Conservation (phyloP, 805 yeast genomes). For the Crinitomyces ghanaensis region DNA sequence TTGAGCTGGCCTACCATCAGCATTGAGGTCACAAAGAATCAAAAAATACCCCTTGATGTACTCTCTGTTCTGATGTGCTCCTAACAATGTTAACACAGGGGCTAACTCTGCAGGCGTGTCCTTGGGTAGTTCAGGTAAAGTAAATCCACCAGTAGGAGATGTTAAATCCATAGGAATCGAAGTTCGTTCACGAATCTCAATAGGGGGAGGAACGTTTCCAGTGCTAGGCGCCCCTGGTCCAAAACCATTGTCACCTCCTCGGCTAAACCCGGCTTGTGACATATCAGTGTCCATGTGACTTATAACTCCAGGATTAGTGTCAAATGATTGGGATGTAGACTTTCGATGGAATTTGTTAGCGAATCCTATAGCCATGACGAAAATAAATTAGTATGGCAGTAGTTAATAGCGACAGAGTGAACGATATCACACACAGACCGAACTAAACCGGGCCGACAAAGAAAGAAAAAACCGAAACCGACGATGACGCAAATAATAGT, state of each 20-base stretch:
- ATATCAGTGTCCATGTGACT: too few relatives aligned
- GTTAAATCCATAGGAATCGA: not conserved
- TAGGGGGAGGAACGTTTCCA: constrained; percentile 2
- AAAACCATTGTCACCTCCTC: too few relatives aligned
- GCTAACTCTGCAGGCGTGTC: constrained; percentile 50
- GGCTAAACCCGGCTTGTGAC: too few relatives aligned
- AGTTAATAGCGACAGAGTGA: too few relatives aligned
- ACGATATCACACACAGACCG: too few relatives aligned
- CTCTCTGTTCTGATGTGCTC: constrained; percentile 56
- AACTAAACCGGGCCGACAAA: too few relatives aligned
- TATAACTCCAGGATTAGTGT: too few relatives aligned
- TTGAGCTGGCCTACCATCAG: constrained; percentile 68
- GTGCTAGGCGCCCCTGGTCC: not conserved
- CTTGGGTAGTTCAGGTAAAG: constrained; percentile 17
- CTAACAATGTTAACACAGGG: constrained; percentile 59
- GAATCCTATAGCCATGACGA: constrained; percentile 3
- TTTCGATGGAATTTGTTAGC: constrained; percentile 5
- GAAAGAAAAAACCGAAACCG: too few relatives aligned
- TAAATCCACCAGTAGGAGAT: not conserved
- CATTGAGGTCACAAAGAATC: constrained; percentile 28
- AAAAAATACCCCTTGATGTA: constrained; percentile 46
- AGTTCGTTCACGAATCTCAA: constrained; percentile 3
- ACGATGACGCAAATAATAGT: too few relatives aligned
- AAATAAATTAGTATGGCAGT: too few relatives aligned
- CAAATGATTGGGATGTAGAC: too few relatives aligned